These are phyloP conservation scores for Sclerotinia spermophila DNA, from an alignment of 2,329 filamentous ascomycete species.

Conservation along the genomic window DNA sequence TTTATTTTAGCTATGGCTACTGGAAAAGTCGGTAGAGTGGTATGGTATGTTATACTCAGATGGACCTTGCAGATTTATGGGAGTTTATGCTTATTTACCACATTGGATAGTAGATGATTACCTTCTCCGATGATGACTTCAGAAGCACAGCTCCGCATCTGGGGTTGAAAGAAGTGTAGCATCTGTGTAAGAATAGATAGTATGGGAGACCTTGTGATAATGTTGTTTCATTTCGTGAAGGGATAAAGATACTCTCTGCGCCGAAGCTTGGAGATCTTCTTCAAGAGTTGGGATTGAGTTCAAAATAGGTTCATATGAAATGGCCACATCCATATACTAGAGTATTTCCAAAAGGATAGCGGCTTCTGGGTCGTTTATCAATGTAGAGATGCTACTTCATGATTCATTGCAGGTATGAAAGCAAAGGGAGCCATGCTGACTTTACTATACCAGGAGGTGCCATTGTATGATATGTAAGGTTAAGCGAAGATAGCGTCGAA, in stretches of 20 bases:
- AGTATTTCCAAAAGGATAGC: no score
- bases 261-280: constrained; percentile 1
- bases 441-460: no score
- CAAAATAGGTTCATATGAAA: no score
- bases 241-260: background rate
- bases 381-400: no score
- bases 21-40: background rate
- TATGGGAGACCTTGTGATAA: background rate
- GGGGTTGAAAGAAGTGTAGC: background rate
- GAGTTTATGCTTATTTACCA: background rate
- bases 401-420: no score
- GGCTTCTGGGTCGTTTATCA: no score
- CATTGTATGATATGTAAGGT: no score
- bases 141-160: constrained; percentile 1
- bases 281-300: no score
- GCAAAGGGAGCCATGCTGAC: no score
- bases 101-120: background rate
- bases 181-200: background rate
- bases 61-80: background rate
- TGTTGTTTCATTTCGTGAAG: background rate
- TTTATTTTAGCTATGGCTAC: constrained; percentile 13
- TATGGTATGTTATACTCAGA: background rate
- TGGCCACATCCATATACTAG: no score
- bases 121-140: constrained; percentile 5
- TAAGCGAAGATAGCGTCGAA: no score